Evolutionary conservation across 2,329 filamentous ascomycete genomes (phyloP).

Genomic region (Lanzia echinophila): DNA sequence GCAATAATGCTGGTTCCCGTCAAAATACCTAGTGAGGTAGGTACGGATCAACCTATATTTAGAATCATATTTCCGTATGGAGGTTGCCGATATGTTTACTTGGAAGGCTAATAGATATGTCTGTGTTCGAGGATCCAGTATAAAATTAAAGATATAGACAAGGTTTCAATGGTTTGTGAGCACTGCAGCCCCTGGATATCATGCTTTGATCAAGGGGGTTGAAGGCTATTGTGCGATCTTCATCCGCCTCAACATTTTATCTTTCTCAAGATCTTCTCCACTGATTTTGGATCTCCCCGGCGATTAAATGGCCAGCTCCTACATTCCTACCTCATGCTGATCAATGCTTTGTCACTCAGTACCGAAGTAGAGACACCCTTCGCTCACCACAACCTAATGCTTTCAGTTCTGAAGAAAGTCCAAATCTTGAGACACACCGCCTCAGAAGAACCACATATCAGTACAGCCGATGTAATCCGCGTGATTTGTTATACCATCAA

Average conservation of each 20-base stretch:
- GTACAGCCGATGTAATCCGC: neutral
- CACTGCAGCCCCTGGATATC: no score
- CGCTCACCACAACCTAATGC: neutral
- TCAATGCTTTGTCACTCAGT: neutral
- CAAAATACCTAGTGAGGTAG: no score
- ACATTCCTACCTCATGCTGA: neutral
- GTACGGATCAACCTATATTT: no score
- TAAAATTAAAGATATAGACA: no score
- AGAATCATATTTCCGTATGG: no score
- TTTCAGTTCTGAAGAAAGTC: neutral
- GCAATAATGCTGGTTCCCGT: no score
- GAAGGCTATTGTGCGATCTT: neutral
- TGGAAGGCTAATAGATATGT: no score
- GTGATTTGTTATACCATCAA: neutral
- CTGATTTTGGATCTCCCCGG: neutral
- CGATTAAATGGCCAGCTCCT: neutral
- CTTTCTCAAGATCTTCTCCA: neutral
- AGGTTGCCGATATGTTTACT: no score
- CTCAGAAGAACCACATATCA: neutral
- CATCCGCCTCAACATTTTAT: neutral
- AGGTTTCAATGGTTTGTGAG: no score
- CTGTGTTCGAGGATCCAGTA: no score
- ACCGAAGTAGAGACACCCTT: neutral
- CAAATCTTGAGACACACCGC: neutral
- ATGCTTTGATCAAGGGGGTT: no score